Evolutionary conservation across 2,329 filamentous ascomycete species (phyloP), one percentile per base, ranked within the genome.

Genomic region (Calonectria hawksworthii): DNA sequence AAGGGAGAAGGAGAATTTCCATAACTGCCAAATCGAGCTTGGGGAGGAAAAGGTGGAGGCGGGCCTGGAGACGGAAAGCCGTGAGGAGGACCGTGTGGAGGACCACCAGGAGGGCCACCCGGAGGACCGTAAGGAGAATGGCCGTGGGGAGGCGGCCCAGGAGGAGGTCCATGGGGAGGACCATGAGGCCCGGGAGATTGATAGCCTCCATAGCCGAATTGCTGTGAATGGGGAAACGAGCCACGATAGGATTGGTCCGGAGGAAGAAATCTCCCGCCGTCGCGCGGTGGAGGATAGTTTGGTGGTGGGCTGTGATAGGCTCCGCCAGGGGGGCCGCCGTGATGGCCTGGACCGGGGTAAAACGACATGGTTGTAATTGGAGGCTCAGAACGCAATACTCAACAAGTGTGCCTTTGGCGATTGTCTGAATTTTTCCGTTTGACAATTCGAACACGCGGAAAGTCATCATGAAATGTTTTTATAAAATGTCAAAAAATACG

Each of bases 271-370:
- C 56, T 61, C 10, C 30, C 56, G 18, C 13, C 34, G 9, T 36
- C 38, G 61, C 18, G 26, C 8, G 26, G 61, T n/a, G 61, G 38
- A n/a, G 28, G 30, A n/a, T 50, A 32, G 38, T 32, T 34, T 18
- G 61, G 61, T 18, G 38, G 61, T 8, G 61, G 41, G 61, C 36
- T 47, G 36, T 44, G 61, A 64, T 47, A 44, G 23, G 32, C 21
- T 38, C 34, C 56, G 5, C 34, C 68, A 74, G 50, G 81, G 73
- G 50, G 81, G 73, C 56, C 34, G 73, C 85, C 85, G 77, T 86
- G 79, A 56, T 85, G 81, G 76, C 86, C 84, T 77, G 85, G 85
- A 70, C 85, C 86, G 38, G 86, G 85, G 80, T 84, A 86, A 76
- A 83, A 83, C 44, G 85, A 86, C 85, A 86, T 86, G 76, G 63